A percentile compares a stretch with the other conserved stretches of the same genome.
Conservation (phyloP, 768 basidiomycete genomes). For the Mycena venus region DNA sequence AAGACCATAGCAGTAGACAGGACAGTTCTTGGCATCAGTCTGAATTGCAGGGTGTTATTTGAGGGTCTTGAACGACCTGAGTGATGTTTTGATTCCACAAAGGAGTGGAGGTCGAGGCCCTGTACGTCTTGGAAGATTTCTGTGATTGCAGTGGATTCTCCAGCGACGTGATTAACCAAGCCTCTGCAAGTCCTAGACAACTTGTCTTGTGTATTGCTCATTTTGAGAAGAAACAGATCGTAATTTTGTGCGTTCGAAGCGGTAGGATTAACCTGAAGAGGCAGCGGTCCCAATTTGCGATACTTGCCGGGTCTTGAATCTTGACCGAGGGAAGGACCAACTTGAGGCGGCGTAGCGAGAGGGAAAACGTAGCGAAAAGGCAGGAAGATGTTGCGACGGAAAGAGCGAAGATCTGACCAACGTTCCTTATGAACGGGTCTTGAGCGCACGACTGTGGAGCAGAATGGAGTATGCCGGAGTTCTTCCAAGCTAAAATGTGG, state of each 20-base stretch:
- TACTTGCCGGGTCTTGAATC: neutral
- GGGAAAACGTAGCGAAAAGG: neutral
- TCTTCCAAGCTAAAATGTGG: neutral
- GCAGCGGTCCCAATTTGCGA: neutral
- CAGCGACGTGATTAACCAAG: neutral
- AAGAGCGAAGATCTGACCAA: too few species aligned
- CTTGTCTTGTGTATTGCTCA: neutral
- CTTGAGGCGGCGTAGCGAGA: neutral
- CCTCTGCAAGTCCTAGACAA: neutral
- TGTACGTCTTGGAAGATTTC: neutral
- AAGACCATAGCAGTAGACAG: neutral
- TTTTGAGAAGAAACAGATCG: neutral
- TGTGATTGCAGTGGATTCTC: conserved; percentile 1
- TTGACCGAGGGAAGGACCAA: neutral
- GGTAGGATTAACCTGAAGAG: neutral
- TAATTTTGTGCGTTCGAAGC: neutral
- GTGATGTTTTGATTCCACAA: neutral
- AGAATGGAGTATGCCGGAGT: neutral
- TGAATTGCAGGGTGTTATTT: neutral
- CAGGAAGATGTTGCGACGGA: too few species aligned
- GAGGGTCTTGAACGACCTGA: neutral
- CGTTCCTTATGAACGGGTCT: too few species aligned
- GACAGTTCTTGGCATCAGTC: neutral
- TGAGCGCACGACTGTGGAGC: too few species aligned
- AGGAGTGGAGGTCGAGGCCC: too few species aligned